Evolutionary conservation across 129 eudicot species (phyloP).

Genomic region (Ambrosia trifida): DNA sequence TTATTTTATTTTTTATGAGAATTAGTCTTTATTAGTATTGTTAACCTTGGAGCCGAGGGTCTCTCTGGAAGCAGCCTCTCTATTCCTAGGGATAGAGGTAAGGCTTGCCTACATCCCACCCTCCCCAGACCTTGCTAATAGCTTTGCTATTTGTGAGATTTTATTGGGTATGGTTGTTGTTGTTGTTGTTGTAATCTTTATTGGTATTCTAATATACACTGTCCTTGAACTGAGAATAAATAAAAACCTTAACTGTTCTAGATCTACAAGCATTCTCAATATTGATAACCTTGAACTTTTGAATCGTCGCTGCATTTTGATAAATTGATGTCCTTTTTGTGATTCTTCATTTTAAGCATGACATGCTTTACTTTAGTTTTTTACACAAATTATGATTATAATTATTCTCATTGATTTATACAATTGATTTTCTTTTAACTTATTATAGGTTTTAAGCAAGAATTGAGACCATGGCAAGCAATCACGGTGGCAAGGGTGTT

Average conservation of each 20-base stretch:
- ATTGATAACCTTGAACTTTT: background rate
- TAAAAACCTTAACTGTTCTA: background rate
- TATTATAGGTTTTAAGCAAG: constrained; percentile 31
- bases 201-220: background rate
- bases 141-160: too few species aligned
- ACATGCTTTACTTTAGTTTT: constrained; percentile 15
- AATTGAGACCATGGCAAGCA: constrained; percentile 55
- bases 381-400: constrained; percentile 9
- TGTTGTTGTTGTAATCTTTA: too few species aligned
- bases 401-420: constrained; percentile 9
- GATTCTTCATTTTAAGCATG: constrained; percentile 8
- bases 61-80: too few species aligned
- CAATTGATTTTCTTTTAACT: background rate
- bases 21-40: background rate
- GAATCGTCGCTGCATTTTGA: constrained; percentile 9
- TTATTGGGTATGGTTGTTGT: too few species aligned
- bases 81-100: too few species aligned
- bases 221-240: background rate
- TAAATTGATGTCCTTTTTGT: background rate
- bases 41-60: too few species aligned
- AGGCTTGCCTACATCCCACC: too few species aligned
- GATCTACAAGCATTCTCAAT: background rate
- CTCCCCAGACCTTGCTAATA: too few species aligned
- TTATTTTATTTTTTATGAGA: background rate
- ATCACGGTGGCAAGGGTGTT: constrained; percentile 49